Base-by-base conservation (phyloP, 441 rosid species). In the Gossypium gossypioides region DNA sequence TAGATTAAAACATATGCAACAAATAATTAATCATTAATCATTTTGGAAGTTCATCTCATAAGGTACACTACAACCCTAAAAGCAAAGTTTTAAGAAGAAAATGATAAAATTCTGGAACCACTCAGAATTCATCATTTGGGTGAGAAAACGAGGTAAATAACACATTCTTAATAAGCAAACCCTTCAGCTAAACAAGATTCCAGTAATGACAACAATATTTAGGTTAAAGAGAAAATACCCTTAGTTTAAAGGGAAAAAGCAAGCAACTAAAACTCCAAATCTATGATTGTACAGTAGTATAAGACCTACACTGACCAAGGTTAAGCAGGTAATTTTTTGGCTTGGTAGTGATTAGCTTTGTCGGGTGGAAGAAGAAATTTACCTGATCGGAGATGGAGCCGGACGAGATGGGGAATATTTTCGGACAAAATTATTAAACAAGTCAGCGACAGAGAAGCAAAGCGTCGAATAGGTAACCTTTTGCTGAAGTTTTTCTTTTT, bases 381-480 rank as follows among this genome's bases (percentile, higher is more conserved):
- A 78, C 85, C 85, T 68, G 54, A 71, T 67, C 77, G 74, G 73
- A 72, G 61, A 73, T 9, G 64, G 40, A 10, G 73, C 62, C 69
- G 25, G 60, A 60, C 40, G 27, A 58, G 7, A 44, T 6, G 21
- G 32, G 44, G 64, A 40, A 51, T 29, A 32, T 6, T 50, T 29
- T 59, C 16, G 34, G 59, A 63, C 55, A 22, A 16, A 6, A 62
- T 1, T 2, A 59, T 13, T 9, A 15, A 25, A 5, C 10, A 71
- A 7, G 32, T 67, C 57, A 57, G n/a, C 15, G 21, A 18, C 50
- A 16, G 16, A 34, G 42, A 5, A 60, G 72, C 48, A 44, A 44
- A 42, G 37, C 18, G 19, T 44, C 48, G 40, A 61, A 50, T 4
- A 59, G 68, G 56, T 2, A 13, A 22, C 54, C 59, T 55, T 46